These are phyloP conservation scores for Moesziomyces sp. DNA, from an alignment of 1,284 basidiomycete genomes.

Conservation along the genomic window DNA sequence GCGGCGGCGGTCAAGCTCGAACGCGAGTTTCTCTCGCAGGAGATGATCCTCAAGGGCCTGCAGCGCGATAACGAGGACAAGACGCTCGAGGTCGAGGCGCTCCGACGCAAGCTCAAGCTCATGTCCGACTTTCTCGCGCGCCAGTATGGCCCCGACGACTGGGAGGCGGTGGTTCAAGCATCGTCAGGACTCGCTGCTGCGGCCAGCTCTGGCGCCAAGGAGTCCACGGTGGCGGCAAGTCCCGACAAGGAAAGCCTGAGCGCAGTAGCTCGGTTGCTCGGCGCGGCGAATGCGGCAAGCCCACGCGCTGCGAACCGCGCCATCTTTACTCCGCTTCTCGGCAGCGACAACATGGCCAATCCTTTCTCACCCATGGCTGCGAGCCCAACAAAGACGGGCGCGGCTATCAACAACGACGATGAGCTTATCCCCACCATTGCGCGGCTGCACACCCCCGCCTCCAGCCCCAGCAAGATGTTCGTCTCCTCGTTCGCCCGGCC, in stretches of 20 bases:
- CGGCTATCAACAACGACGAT: constrained; percentile 46
- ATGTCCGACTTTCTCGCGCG: constrained; percentile 53
- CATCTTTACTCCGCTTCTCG: constrained; percentile 23
- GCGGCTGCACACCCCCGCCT: constrained; percentile 27
- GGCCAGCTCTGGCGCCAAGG: constrained; percentile 6
- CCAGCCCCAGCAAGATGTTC: constrained; percentile 34
- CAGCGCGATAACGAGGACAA: constrained; percentile 61
- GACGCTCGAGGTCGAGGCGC: constrained; percentile 55
- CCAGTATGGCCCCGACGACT: constrained; percentile 51
- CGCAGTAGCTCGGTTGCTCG: constrained; percentile 34
- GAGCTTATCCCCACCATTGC: constrained; percentile 44
- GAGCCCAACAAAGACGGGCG: constrained; percentile 27
- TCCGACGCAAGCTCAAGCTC: constrained; percentile 48
- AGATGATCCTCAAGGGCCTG: constrained; percentile 60
- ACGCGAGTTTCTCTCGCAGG: constrained; percentile 56
- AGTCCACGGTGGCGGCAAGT: constrained; percentile 7
- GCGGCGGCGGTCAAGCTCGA: constrained; percentile 54
- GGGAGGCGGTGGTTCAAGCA: constrained; percentile 50
- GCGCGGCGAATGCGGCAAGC: constrained; percentile 21
- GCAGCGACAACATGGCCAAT: constrained; percentile 16
- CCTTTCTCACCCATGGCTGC: constrained; percentile 20
- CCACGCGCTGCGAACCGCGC: constrained; percentile 18
- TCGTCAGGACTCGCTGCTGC: constrained; percentile 5
- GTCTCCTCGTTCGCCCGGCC: constrained; percentile 13
- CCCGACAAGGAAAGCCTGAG: constrained; percentile 39